These are phyloP conservation scores for Claviceps sp. DNA, from an alignment of 2,329 filamentous ascomycete species.

Conservation along the genomic window DNA sequence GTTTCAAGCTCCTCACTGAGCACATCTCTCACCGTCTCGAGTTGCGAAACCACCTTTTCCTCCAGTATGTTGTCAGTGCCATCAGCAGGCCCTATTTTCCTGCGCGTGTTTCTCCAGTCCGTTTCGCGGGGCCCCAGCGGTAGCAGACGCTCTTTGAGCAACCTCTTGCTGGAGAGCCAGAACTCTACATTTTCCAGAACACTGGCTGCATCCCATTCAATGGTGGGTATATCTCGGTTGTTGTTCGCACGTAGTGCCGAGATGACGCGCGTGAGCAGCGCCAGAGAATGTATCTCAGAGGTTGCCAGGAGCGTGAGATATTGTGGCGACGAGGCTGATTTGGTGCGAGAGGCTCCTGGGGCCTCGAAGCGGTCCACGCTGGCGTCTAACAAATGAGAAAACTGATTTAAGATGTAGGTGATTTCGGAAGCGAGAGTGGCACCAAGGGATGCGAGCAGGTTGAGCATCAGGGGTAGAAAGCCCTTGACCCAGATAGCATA, in stretches of 20 bases:
- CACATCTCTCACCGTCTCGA: constrained; percentile 46
- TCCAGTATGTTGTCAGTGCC: constrained; percentile 54
- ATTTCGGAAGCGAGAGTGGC: constrained; percentile 74
- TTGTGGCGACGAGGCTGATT: constrained; percentile 34
- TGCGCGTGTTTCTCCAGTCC: constrained; percentile 39
- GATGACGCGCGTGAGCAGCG: constrained; percentile 62
- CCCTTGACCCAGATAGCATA: constrained; percentile 86
- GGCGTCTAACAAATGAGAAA: constrained; percentile 61
- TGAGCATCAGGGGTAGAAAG: constrained; percentile 76
- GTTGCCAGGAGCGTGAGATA: constrained; percentile 61
- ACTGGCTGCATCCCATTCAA: constrained; percentile 60
- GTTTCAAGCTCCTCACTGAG: constrained; percentile 37
- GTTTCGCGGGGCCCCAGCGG: constrained; percentile 60
- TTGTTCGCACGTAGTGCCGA: constrained; percentile 51
- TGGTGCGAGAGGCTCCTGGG: constrained; percentile 39
- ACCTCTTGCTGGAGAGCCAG: constrained; percentile 56
- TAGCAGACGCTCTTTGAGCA: constrained; percentile 59
- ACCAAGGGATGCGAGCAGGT: constrained; percentile 72
- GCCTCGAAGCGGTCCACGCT: constrained; percentile 61
- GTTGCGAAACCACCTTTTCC: constrained; percentile 57
- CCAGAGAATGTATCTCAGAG: constrained; percentile 65
- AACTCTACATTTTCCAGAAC: constrained; percentile 76
- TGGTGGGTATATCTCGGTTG: constrained; percentile 55
- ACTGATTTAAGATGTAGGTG: constrained; percentile 77
- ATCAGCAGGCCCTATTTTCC: constrained; percentile 19